Percentiles rank a stretch among this genome's conserved stretches.
These are phyloP conservation scores for Davidsoniella eucalypti DNA, from an alignment of 2,329 filamentous ascomycete species.

Conservation along the genomic window DNA sequence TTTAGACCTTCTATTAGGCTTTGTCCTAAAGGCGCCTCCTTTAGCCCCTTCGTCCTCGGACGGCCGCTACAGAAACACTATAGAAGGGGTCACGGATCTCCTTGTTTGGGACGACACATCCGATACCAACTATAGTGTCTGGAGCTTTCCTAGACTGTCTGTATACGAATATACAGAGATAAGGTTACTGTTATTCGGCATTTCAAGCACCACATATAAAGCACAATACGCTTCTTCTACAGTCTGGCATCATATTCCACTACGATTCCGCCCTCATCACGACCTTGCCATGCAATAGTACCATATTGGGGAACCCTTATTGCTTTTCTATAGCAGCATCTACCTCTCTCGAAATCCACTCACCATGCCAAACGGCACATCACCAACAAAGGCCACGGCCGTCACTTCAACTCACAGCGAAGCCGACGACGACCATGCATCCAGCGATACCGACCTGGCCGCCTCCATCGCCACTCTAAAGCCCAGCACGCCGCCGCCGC, in stretches of 20 bases:
- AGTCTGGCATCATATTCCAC: neutral
- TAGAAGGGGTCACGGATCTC: no score
- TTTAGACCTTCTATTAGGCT: no score
- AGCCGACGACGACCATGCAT: neutral
- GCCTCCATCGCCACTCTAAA: slow-evolving; percentile 33
- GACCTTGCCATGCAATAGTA: neutral
- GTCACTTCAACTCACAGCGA: neutral
- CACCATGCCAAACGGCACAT: neutral
- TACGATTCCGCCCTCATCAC: neutral
- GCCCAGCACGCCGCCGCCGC: slow-evolving; percentile 25
- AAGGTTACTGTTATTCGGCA: no score
- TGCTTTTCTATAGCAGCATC: neutral
- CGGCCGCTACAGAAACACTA: no score
- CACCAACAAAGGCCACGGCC: neutral
- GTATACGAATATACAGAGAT: no score
- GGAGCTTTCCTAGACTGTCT: no score
- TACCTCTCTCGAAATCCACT: neutral
- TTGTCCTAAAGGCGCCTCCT: no score
- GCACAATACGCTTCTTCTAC: neutral
- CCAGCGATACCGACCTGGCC: neutral
- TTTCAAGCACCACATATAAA: no score
- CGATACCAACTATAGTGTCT: no score
- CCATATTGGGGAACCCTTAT: neutral
- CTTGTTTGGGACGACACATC: no score
- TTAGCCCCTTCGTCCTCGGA: no score